Conservation (phyloP, 2,329 filamentous ascomycete species). For the Cladosporium sphaerospermum region DNA sequence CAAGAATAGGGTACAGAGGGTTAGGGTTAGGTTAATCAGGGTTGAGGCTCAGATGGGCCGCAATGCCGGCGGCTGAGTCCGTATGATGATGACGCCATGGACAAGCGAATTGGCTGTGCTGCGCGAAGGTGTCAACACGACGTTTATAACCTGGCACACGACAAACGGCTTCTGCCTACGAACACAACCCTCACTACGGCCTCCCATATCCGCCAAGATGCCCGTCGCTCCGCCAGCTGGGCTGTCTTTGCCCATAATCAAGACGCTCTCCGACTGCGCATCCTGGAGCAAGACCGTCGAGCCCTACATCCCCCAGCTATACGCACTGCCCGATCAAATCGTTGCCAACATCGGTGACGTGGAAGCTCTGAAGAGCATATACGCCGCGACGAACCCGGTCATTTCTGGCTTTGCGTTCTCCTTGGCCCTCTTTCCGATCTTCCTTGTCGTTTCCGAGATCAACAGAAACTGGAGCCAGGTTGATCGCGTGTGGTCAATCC, state of each 20-base stretch:
- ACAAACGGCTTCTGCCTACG: too few species aligned
- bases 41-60: too few species aligned
- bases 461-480: constrained; percentile 97
- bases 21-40: too few species aligned
- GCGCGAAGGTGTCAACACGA: too few species aligned
- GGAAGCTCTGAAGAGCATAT: constrained; percentile 62
- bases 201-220: constrained; percentile 2
- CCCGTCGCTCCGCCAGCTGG: constrained; percentile 12
- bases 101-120: too few species aligned
- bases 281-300: constrained; percentile 68
- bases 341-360: constrained; percentile 54
- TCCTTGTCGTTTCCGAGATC: constrained; percentile 71
- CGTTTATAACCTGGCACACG: too few species aligned
- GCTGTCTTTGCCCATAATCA: constrained; percentile 42
- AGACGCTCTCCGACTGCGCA: constrained; percentile 65
- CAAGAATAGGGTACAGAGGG: too few species aligned
- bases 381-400: constrained; percentile 79
- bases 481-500: constrained; percentile 83
- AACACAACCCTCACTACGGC: too few species aligned
- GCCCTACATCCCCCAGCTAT: constrained; percentile 66
- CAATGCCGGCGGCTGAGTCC: too few species aligned
- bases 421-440: constrained; percentile 62
- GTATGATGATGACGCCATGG: too few species aligned
- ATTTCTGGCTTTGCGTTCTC: constrained; percentile 68
- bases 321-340: constrained; percentile 37